These are phyloP conservation scores for Lippia alba DNA, from an alignment of 305 asterid genomes.

Conservation along the genomic window DNA sequence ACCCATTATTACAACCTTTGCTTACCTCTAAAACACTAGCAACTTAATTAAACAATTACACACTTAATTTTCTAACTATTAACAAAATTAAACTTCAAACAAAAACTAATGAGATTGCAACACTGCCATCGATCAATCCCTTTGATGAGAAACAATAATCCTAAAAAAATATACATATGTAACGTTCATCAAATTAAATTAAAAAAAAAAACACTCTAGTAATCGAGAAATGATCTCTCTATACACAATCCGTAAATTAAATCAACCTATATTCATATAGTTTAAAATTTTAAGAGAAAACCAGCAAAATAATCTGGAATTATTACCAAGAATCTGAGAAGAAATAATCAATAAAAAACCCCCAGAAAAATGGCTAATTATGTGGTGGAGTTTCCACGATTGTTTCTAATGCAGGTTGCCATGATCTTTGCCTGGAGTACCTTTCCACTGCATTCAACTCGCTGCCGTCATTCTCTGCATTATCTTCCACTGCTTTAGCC, in stretches of 20 bases:
- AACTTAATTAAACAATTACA: too few relatives aligned
- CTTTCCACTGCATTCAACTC: constrained; percentile 30
- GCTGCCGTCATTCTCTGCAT: constrained; percentile 1
- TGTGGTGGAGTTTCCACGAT: constrained; percentile 64
- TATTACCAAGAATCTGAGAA: neutral
- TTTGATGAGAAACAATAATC: too few relatives aligned
- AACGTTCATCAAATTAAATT: too few relatives aligned
- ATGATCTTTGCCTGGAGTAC: constrained; percentile 64
- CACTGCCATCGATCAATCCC: too few relatives aligned
- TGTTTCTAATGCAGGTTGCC: constrained; percentile 80
- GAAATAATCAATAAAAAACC: too few relatives aligned
- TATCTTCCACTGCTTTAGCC: constrained; percentile 24
- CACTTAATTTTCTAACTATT: too few relatives aligned
- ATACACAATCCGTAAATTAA: neutral
- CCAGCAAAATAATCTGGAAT: neutral
- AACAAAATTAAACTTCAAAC: too few relatives aligned
- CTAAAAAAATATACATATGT: too few relatives aligned
- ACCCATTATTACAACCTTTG: too few relatives aligned
- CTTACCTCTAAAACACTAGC: too few relatives aligned
- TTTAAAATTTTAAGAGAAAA: neutral
- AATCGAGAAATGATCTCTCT: neutral
- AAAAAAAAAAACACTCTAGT: too few relatives aligned
- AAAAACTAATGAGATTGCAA: too few relatives aligned
- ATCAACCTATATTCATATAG: neutral
- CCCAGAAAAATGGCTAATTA: neutral